A percentile compares a stretch with the other conserved stretches of the same genome.
Evolutionary conservation across 139 green algal species (phyloP).

Genomic region (Tetraselmis chui): DNA sequence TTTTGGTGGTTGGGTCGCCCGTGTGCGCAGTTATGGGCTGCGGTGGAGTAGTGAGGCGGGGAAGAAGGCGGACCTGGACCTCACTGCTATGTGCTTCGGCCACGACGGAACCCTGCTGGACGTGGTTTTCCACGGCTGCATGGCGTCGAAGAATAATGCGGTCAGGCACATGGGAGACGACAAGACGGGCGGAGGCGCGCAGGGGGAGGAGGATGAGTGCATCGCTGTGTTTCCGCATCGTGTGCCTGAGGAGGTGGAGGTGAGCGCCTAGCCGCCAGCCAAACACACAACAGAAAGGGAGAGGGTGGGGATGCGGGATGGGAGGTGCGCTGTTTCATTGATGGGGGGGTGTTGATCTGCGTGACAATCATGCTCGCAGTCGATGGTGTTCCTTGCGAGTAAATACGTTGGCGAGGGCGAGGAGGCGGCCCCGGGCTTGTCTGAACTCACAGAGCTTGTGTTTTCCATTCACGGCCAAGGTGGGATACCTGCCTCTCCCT

Average conservation of each 20-base stretch:
- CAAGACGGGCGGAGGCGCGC: neutral
- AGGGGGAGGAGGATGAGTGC: constrained; percentile 3
- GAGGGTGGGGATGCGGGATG: neutral
- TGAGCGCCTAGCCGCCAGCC: neutral
- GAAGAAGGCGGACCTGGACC: neutral
- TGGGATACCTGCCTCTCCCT: neutral
- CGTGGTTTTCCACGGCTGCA: constrained; percentile 1
- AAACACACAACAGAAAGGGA: no score
- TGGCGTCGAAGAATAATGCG: neutral
- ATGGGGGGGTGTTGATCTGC: neutral
- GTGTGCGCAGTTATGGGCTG: neutral
- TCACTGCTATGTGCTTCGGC: neutral
- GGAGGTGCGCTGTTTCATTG: no score
- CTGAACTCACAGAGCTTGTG: neutral
- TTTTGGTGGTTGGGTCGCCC: no score
- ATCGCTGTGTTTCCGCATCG: neutral
- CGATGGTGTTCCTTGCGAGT: neutral
- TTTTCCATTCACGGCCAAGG: neutral
- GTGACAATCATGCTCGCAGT: neutral
- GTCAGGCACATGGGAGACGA: constrained; percentile 11
- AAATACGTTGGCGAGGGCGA: neutral
- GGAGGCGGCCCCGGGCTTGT: neutral
- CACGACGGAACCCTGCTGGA: constrained; percentile 2
- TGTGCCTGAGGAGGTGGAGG: neutral
- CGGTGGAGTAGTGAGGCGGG: neutral